These are phyloP conservation scores for Podaxis sp. DNA, from an alignment of 768 basidiomycete genomes.

Conservation along the genomic window DNA sequence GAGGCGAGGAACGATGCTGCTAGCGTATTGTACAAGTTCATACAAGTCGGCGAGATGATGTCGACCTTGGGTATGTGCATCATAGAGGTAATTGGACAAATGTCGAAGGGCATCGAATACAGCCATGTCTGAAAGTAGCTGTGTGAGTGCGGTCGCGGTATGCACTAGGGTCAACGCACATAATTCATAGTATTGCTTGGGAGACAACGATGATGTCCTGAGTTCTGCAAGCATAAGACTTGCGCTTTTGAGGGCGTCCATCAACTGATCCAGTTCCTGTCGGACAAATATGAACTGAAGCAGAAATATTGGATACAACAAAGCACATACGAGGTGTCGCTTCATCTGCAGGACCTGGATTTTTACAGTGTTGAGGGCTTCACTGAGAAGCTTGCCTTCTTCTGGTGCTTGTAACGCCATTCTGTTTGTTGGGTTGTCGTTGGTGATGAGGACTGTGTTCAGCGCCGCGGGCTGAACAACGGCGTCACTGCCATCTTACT, in stretches of 20 bases:
- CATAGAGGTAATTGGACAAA: slow-evolving; percentile 94
- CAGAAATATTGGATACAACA: slow-evolving; percentile 12
- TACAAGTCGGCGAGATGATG: slow-evolving; percentile 99
- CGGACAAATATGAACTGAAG: slow-evolving; percentile 11
- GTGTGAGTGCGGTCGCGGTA: not conserved
- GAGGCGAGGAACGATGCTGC: slow-evolving; percentile 90
- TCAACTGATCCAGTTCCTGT: slow-evolving; percentile 93
- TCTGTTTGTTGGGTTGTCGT: slow-evolving; percentile 24
- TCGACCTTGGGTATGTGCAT: slow-evolving; percentile 86
- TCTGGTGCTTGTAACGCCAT: slow-evolving; percentile 54
- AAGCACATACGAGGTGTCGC: slow-evolving; percentile 73
- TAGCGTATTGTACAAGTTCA: slow-evolving; percentile 99
- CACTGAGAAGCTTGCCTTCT: slow-evolving; percentile 83
- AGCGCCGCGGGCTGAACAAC: slow-evolving; percentile 6
- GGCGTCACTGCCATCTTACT: slow-evolving; percentile 7
- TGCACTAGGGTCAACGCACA: slow-evolving; percentile 52
- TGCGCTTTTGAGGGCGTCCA: slow-evolving; percentile 97
- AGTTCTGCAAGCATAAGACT: slow-evolving; percentile 97
- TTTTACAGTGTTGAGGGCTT: slow-evolving; percentile 84
- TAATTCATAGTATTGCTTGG: slow-evolving; percentile 98
- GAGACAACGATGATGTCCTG: slow-evolving; percentile 87
- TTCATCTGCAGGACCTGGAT: slow-evolving; percentile 95
- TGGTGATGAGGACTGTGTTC: slow-evolving; percentile 15
- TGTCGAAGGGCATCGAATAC: slow-evolving; percentile 96
- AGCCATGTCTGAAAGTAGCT: slow-evolving; percentile 76